phyloP scores from a whole-genome alignment of 2,329 filamentous ascomycete genomes.

The Mycosphaerella arachidis region DNA sequence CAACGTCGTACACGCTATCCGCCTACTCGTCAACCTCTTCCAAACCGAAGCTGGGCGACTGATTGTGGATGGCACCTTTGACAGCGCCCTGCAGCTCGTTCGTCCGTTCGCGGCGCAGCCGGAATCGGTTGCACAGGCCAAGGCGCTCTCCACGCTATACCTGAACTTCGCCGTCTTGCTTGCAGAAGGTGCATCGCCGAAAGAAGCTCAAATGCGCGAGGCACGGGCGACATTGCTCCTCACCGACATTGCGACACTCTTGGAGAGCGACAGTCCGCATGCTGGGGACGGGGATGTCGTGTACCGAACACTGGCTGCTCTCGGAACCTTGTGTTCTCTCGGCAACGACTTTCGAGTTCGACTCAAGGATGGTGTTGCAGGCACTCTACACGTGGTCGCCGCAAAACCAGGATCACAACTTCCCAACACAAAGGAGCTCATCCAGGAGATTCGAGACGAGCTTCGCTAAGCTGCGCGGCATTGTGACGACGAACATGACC shows the following conservation, averaged over 20 bases:
- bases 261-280: slow-evolving; percentile 33
- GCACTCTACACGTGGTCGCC: slow-evolving; percentile 41
- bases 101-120: slow-evolving; percentile 56
- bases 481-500: not conserved
- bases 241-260: slow-evolving; percentile 28
- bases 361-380: slow-evolving; percentile 56
- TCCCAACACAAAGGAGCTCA: slow-evolving; percentile 56
- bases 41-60: slow-evolving; percentile 65
- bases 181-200: slow-evolving; percentile 34
- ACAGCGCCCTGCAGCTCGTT: slow-evolving; percentile 59
- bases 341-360: slow-evolving; percentile 56
- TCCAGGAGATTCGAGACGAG: slow-evolving; percentile 55
- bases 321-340: slow-evolving; percentile 70
- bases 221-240: slow-evolving; percentile 30
- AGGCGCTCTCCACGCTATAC: slow-evolving; percentile 75
- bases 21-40: slow-evolving; percentile 80
- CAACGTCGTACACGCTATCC: slow-evolving; percentile 80
- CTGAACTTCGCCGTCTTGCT: slow-evolving; percentile 82
- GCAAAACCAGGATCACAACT: slow-evolving; percentile 54
- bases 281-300: slow-evolving; percentile 76
- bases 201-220: slow-evolving; percentile 27
- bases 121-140: slow-evolving; percentile 61
- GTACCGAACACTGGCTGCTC: slow-evolving; percentile 74
- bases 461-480: slow-evolving; percentile 27
- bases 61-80: slow-evolving; percentile 53